Evolutionary conservation across 352 stramenopile species (phyloP), one percentile per base, ranked within the genome.

Genomic region (Globisporangium irregulare): DNA sequence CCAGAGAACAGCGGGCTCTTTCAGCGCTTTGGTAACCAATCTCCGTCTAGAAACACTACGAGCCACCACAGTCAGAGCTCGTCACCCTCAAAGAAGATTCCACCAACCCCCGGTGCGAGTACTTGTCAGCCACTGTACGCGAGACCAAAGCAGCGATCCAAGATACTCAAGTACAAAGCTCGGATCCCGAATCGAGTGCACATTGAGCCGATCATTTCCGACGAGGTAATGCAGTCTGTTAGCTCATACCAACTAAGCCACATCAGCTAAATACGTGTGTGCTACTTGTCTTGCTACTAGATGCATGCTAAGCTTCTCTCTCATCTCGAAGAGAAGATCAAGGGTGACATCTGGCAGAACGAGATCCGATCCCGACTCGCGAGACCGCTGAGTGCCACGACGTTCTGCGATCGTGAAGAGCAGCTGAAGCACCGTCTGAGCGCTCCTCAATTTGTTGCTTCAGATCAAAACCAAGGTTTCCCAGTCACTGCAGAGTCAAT

Each of bases 331-430:
- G 62, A 66, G 7, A 83, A 83, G 41, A 77, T 84, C 43, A 71
- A 75, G n/a, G 81, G 81, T 18, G 48, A 75, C 20, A 77, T 84
- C 14, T 89, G 81, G 81, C 68, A 84, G 20, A 84, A 84, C 51
- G 79, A 89, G 59, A 69, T 89, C 15, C 77, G 81, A 0, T 89
- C 81, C 15, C 62, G 62, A 4, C 72, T 89, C 5, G 79, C 79
- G 15, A 72, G 81, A 36, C 81, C 81, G 27, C 71, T 89, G 1
- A 85, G 79, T 67, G 79, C 81, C 8, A 76, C 77, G 4, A 71
- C 67, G 4, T 89, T 86, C 58, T 81, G 79, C 48, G 67, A 64
- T 58, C 76, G 79, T 27, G 68, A 57, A 0, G 77, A 87, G 32
- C 81, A 82, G 36, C 70, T 86, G 9, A n/a, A 56, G 4, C 77